Base-by-base conservation (phyloP, 2,329 filamentous ascomycete genomes). In the Ophiostoma tasmaniense region DNA sequence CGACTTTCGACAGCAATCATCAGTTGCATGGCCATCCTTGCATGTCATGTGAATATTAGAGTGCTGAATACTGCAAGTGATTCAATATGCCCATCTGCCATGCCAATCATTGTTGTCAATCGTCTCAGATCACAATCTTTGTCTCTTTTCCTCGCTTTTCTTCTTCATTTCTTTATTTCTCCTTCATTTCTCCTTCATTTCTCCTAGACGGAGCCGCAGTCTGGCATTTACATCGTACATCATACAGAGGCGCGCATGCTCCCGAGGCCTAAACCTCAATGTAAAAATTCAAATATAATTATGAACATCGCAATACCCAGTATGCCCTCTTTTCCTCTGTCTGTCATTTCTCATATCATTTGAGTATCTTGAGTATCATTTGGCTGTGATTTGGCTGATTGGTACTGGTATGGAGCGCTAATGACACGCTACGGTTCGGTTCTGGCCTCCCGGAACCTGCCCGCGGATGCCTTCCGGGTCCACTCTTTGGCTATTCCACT, bases 381-480 rank as follows among this genome's bases (percentile, higher is more conserved):
- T 33, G 33, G 33, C 33, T 33, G 33, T 33, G 33, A 33, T 33
- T 33, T 33, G 33, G 33, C 33, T 33, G 33, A n/a, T 45, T 45
- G 17, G n/a, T n/a, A n/a, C n/a, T 45, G 42, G 42, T 45, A 45
- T 45, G 1, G 33, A 33, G 3, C 33, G 33, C 33, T 33, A 25
- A 50, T 13, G 6, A 55, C 7, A 55, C 50, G 59, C 59, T 62
- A 62, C 59, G 59, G 59, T 30, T 62, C 59, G 59, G 59, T 62
- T 62, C 59, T 62, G 59, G 59, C 59, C 28, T 62, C 59, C 59
- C 59, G 59, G 59, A 62, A 62, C 28, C 59, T 62, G 28, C 30
- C 61, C 61, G 30, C 61, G 61, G 33, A 64, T 64, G 30, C 2
- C 30, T 37, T n/a, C 61, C 61, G 61, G 61, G 1, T 14, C 61